These are phyloP conservation scores for Pseudogymnoascus sp. DNA, from an alignment of 2,329 filamentous ascomycete genomes.

Conservation along the genomic window DNA sequence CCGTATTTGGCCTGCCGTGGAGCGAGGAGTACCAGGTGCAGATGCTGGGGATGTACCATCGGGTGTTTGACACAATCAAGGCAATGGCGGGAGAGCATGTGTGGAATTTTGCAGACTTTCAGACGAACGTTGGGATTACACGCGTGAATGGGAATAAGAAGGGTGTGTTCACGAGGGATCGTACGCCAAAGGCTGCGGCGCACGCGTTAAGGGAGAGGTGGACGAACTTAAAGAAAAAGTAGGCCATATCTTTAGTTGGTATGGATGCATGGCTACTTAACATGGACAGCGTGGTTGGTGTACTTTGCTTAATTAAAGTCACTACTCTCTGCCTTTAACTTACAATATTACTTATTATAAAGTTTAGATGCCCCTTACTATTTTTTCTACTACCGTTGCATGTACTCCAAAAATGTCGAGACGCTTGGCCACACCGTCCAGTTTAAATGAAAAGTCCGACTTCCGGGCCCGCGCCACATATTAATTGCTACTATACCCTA, in stretches of 20 bases:
- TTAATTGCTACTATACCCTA: not conserved
- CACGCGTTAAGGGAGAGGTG: conserved; percentile 17
- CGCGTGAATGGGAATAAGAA: conserved; percentile 24
- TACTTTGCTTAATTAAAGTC: not conserved
- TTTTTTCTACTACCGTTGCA: not conserved
- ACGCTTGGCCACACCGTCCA: no score
- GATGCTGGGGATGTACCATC: conserved; percentile 25
- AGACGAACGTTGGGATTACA: conserved; percentile 8
- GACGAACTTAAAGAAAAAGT: conserved; percentile 6
- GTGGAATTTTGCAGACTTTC: conserved; percentile 26
- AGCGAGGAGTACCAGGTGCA: conserved; percentile 26
- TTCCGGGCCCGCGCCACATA: not conserved
- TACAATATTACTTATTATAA: not conserved
- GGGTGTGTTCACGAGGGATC: conserved; percentile 22
- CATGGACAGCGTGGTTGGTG: not conserved
- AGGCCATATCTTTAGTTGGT: not conserved
- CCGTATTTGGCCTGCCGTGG: conserved; percentile 23
- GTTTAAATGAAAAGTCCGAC: not conserved
- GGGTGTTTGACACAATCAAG: conserved; percentile 26
- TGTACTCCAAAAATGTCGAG: no score
- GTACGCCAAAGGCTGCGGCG: conserved; percentile 19
- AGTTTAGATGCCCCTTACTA: not conserved
- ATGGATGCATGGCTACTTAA: not conserved
- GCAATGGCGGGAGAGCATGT: conserved; percentile 26
- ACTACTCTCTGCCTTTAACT: not conserved